Evolutionary conservation across 805 yeast species (phyloP).

Genomic region (Myxozyma lipomycoides): DNA sequence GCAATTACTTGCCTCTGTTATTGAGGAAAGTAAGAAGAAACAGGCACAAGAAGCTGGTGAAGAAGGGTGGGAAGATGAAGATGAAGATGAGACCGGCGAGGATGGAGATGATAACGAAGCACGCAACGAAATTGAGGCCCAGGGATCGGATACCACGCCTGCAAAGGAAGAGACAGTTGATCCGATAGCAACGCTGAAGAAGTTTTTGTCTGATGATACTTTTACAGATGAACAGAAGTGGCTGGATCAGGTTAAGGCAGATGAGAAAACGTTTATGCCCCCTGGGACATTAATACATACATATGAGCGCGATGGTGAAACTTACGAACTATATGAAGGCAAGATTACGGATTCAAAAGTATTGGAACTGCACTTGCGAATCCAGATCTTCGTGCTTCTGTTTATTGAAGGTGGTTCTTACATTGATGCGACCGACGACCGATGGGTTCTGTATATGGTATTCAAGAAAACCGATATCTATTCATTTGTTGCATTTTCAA

Average conservation of each 20-base stretch:
- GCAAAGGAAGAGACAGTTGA: slow-evolving; percentile 36
- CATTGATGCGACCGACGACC: slow-evolving; percentile 68
- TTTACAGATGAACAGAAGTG: slow-evolving; percentile 64
- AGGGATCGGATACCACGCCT: no score
- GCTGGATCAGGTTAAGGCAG: slow-evolving; percentile 35
- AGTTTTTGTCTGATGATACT: slow-evolving; percentile 58
- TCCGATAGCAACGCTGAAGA: slow-evolving; percentile 51
- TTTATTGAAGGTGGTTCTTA: slow-evolving; percentile 93
- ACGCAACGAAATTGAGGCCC: slow-evolving; percentile 1
- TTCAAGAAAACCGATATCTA: slow-evolving; percentile 35
- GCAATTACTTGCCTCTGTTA: slow-evolving; percentile 10
- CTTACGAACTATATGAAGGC: slow-evolving; percentile 52
- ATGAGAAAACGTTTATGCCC: slow-evolving; percentile 16
- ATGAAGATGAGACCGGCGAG: slow-evolving; percentile 4
- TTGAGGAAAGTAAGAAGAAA: slow-evolving; percentile 8
- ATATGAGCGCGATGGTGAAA: slow-evolving; percentile 40
- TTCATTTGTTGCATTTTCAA: slow-evolving; percentile 71
- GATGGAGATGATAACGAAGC: slow-evolving; percentile 2
- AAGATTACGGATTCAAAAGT: slow-evolving; percentile 44
- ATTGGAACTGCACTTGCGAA: slow-evolving; percentile 55
- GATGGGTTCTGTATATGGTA: slow-evolving; percentile 74
- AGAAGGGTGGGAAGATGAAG: slow-evolving; percentile 17
- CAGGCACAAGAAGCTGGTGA: slow-evolving; percentile 9
- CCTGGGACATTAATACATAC: slow-evolving; percentile 34
- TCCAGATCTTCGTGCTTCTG: slow-evolving; percentile 74